Percentiles rank a stretch among this genome's conserved stretches.
Evolutionary conservation across 306 rosid genomes (phyloP).

Genomic region (Gleditsia sinensis): DNA sequence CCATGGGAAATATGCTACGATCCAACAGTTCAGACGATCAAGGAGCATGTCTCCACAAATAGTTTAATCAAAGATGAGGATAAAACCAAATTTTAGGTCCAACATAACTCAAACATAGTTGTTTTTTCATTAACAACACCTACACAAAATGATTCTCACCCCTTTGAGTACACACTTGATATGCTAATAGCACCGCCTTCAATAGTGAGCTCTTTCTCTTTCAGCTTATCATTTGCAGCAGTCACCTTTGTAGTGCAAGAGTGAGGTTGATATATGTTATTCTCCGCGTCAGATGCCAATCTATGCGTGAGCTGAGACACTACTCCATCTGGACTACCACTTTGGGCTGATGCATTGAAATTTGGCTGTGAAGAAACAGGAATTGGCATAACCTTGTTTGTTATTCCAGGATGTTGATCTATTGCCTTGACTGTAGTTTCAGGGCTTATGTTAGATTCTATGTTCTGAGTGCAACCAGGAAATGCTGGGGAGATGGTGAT

Average conservation of each 20-base stretch:
- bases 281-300: constrained; percentile 55
- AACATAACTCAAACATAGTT: not conserved
- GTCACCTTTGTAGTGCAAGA: constrained; percentile 39
- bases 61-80: not conserved
- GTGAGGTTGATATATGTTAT: constrained; percentile 44
- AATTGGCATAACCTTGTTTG: constrained; percentile 49
- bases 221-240: constrained; percentile 59
- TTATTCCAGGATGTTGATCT: constrained; percentile 54
- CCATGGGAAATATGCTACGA: not conserved
- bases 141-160: constrained; percentile 66
- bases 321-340: constrained; percentile 38
- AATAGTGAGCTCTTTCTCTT: constrained; percentile 71
- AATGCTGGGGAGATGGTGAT: constrained; percentile 47
- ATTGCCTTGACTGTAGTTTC: constrained; percentile 56
- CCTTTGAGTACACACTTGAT: constrained; percentile 85
- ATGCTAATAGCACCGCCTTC: constrained; percentile 91
- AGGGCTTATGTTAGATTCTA: constrained; percentile 61
- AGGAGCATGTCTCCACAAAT: not conserved
- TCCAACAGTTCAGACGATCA: not conserved
- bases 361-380: constrained; percentile 60
- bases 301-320: constrained; percentile 53
- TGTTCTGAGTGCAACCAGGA: constrained; percentile 53
- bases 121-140: not conserved
- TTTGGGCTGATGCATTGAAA: constrained; percentile 48
- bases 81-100: constrained; percentile 1